Conservation (phyloP, 2,329 filamentous ascomycete species). For the Canariomyces notabilis region DNA sequence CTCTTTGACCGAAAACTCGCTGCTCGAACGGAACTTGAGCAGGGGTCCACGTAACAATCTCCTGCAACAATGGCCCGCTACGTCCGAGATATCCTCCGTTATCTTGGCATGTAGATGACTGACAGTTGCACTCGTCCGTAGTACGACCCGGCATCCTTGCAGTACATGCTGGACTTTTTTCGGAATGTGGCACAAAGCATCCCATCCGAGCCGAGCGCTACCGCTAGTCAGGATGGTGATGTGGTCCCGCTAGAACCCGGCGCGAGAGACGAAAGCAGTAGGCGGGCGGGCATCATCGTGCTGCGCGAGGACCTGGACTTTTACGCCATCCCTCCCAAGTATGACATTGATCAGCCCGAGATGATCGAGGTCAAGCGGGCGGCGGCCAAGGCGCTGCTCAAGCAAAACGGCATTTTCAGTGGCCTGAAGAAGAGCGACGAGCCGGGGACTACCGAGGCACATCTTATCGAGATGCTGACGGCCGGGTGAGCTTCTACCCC, state of each 20-base stretch:
- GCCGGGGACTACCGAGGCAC: slow-evolving; percentile 91
- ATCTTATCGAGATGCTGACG: slow-evolving; percentile 98
- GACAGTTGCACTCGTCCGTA: slow-evolving; percentile 42
- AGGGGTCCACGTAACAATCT: no score
- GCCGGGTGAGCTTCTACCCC: slow-evolving; percentile 66
- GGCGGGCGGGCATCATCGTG: slow-evolving; percentile 95
- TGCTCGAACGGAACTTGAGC: no score
- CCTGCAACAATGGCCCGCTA: slow-evolving; percentile 1
- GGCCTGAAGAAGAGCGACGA: slow-evolving; percentile 93
- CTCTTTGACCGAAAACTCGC: no score
- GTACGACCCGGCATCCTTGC: slow-evolving; percentile 94
- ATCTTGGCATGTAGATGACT: slow-evolving; percentile 41
- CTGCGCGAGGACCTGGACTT: slow-evolving; percentile 95
- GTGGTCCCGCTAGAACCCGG: slow-evolving; percentile 64
- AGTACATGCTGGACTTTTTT: slow-evolving; percentile 99
- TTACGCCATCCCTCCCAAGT: slow-evolving; percentile 83
- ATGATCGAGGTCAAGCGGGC: slow-evolving; percentile 97
- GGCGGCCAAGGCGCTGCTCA: slow-evolving; percentile 77
- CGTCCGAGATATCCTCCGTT: slow-evolving; percentile 33
- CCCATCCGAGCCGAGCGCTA: slow-evolving; percentile 64
- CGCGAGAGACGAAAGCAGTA: slow-evolving; percentile 73
- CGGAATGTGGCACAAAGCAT: slow-evolving; percentile 95
- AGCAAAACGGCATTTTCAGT: slow-evolving; percentile 93
- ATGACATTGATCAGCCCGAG: slow-evolving; percentile 77
- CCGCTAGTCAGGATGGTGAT: slow-evolving; percentile 57